Percentiles rank a stretch among this genome's conserved stretches.
Evolutionary conservation across 2,329 filamentous ascomycete genomes (phyloP).

Genomic region (Trichoderma brevicompactum): DNA sequence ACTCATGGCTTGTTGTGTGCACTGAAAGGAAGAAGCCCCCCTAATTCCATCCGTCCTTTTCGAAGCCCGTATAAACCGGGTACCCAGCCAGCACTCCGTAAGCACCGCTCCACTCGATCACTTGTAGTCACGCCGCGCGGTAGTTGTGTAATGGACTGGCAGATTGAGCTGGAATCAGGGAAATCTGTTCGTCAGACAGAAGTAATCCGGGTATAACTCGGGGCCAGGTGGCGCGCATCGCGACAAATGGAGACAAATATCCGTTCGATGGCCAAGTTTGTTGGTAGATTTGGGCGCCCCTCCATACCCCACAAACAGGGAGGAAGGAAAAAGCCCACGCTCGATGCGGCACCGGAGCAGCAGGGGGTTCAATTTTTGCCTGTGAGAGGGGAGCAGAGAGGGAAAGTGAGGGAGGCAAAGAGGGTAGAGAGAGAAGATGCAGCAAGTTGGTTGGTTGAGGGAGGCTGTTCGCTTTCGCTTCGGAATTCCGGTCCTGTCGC

Average conservation of each 20-base stretch:
- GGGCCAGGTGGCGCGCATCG: background rate
- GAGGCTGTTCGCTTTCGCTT: too few species aligned
- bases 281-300: background rate
- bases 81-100: background rate
- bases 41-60: background rate
- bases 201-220: conserved; percentile 9
- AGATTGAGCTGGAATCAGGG: background rate
- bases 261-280: background rate
- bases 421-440: too few species aligned
- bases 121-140: background rate
- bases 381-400: background rate
- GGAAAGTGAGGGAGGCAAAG: too few species aligned
- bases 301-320: conserved; percentile 13
- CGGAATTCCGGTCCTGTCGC: too few species aligned
- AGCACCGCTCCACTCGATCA: too few species aligned
- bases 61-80: background rate
- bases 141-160: background rate
- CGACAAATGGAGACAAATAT: conserved; percentile 16
- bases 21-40: too few species aligned
- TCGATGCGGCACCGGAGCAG: background rate
- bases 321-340: background rate
- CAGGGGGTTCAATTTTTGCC: too few species aligned
- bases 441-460: background rate
- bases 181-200: background rate
- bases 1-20: too few species aligned